phyloP scores from a whole-genome alignment of 108 stramenopile species.

The Discostella pseudostelligera region DNA sequence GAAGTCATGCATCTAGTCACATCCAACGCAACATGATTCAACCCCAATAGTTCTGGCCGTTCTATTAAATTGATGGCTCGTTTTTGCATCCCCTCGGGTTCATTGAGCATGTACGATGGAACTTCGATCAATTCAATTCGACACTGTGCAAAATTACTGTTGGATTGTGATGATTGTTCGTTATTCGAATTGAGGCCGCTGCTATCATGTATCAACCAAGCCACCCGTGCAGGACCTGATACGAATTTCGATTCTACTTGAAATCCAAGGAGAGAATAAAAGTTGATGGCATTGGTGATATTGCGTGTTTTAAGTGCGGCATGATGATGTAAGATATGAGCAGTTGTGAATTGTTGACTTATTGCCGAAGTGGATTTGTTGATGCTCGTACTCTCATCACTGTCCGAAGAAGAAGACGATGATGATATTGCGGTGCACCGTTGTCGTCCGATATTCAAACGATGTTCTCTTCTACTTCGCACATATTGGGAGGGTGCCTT shows the following conservation, averaged over 20 bases:
- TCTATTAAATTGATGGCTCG: conserved; percentile 70
- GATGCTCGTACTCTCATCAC: not conserved
- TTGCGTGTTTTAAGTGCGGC: conserved; percentile 74
- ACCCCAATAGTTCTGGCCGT: conserved; percentile 66
- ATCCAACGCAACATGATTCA: conserved; percentile 84
- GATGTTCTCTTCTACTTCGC: too few relatives aligned
- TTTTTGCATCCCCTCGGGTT: conserved; percentile 60
- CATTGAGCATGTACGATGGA: conserved; percentile 66
- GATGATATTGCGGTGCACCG: not conserved
- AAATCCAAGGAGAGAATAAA: conserved; percentile 81
- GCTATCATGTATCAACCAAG: conserved; percentile 56
- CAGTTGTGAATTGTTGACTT: not conserved
- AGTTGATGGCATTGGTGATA: conserved; percentile 77
- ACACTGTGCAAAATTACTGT: conserved; percentile 2
- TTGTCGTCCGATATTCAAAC: too few relatives aligned
- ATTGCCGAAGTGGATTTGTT: not conserved
- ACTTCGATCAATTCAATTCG: conserved; percentile 84
- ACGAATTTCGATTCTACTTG: conserved; percentile 64
- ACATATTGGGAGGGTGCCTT: too few relatives aligned
- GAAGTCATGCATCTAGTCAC: conserved; percentile 47
- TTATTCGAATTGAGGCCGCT: not conserved
- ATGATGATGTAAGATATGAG: conserved; percentile 51
- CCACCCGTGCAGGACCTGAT: conserved; percentile 73
- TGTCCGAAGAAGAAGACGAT: not conserved
- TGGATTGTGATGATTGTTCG: not conserved